Percentiles rank a stretch among this genome's conserved stretches.
Evolutionary conservation across 306 rosid genomes (phyloP).

Genomic region (Comarum palustre): DNA sequence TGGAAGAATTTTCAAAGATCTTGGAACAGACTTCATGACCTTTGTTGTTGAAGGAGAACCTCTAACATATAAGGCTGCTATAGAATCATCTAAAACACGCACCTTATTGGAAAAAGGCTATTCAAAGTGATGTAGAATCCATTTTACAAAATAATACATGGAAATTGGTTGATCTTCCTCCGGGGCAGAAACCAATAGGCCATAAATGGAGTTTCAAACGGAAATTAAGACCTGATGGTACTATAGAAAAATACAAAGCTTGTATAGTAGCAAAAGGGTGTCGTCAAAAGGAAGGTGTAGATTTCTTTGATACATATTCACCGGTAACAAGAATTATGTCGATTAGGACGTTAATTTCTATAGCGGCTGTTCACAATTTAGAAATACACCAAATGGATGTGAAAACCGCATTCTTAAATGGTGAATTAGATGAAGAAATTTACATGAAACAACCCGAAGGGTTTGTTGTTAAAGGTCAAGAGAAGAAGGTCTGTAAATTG

Average conservation of each 20-base stretch:
- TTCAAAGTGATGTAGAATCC: neutral
- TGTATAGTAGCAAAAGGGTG: neutral
- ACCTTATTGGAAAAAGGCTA: neutral
- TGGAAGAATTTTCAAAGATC: neutral
- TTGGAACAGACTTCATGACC: neutral
- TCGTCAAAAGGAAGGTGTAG: neutral
- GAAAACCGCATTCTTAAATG: neutral
- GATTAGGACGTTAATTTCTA: neutral
- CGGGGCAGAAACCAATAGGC: too few relatives aligned
- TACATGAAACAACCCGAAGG: neutral
- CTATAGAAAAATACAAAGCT: neutral
- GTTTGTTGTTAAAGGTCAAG: neutral
- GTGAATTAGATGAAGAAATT: neutral
- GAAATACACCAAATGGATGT: constrained; percentile 5
- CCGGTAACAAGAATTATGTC: neutral
- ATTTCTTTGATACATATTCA: neutral
- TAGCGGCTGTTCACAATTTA: neutral
- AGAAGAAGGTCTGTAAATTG: neutral
- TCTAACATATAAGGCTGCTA: neutral
- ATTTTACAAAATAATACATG: neutral
- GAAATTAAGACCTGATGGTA: neutral
- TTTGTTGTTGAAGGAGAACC: neutral
- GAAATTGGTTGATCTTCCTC: too few relatives aligned
- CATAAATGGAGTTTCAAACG: neutral
- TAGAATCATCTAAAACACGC: neutral